These are phyloP conservation scores for Suillus hirtellus DNA, from an alignment of 768 basidiomycete species.

Conservation along the genomic window DNA sequence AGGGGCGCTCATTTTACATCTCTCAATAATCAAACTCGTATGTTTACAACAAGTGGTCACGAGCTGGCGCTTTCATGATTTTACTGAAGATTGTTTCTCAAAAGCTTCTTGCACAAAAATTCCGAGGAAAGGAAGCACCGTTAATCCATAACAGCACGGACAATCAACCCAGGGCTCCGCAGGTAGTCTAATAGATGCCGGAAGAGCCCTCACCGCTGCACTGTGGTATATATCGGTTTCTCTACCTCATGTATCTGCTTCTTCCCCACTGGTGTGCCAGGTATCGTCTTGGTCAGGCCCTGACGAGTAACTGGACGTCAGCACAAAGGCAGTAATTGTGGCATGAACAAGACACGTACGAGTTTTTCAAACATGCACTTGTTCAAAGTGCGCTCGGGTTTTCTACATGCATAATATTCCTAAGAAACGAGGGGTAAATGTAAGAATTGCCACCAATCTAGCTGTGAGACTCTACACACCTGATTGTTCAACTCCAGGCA, in stretches of 20 bases:
- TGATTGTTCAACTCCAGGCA: conserved; percentile 96
- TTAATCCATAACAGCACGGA: background rate
- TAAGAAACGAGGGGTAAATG: conserved; percentile 32
- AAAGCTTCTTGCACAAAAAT: background rate
- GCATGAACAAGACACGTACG: conserved; percentile 48
- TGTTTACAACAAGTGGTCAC: background rate
- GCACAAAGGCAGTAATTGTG: background rate
- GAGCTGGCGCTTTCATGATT: background rate
- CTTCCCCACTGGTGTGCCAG: conserved; percentile 81
- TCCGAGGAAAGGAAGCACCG: conserved; percentile 1
- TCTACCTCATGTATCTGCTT: conserved; percentile 87
- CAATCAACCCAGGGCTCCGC: conserved; percentile 1
- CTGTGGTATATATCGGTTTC: conserved; percentile 76
- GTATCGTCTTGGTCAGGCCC: conserved; percentile 91
- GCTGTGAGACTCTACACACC: conserved; percentile 45
- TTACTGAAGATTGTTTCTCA: background rate
- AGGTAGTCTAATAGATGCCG: background rate
- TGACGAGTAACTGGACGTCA: conserved; percentile 31
- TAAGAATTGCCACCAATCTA: background rate
- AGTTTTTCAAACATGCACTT: conserved; percentile 96
- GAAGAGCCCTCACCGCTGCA: conserved; percentile 68
- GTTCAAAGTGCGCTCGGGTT: conserved; percentile 86
- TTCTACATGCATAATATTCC: conserved; percentile 90
- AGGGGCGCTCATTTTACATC: conserved; percentile 2
- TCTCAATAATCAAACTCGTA: background rate